Evolutionary conservation across 1,284 basidiomycete species (phyloP).

Genomic region (Ceratobasidium sp.): DNA sequence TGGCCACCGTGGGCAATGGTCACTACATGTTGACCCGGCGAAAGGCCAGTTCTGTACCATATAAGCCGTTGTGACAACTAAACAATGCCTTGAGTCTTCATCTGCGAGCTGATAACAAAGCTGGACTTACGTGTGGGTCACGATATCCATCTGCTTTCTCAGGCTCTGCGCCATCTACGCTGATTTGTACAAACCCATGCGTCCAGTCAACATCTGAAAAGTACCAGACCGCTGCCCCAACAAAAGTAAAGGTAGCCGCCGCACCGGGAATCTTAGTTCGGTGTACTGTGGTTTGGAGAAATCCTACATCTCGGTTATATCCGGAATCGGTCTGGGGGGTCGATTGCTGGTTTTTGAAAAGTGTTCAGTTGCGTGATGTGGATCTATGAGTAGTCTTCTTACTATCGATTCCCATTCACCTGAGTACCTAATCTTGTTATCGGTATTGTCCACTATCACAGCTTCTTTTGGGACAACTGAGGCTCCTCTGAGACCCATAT

Average conservation of each 20-base stretch:
- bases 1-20: constrained; percentile 16
- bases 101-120: background rate
- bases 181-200: background rate
- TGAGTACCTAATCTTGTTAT: background rate
- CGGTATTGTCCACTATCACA: constrained; percentile 13
- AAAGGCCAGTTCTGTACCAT: constrained; percentile 25
- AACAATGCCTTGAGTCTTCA: background rate
- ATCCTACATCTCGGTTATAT: background rate
- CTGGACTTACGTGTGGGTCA: background rate
- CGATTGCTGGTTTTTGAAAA: background rate
- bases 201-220: constrained; percentile 17
- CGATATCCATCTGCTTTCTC: constrained; percentile 2
- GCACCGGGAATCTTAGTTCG: constrained; percentile 3
- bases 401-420: background rate
- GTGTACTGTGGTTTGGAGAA: constrained; percentile 16
- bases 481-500: background rate
- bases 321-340: too few relatives aligned
- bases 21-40: background rate
- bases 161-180: background rate
- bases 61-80: constrained; percentile 9
- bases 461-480: background rate
- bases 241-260: constrained; percentile 11
- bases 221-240: constrained; percentile 32
- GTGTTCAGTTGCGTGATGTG: background rate
- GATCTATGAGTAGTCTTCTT: background rate